These are phyloP conservation scores for Podospora conica DNA, from an alignment of 495 filamentous ascomycete genomes.

Conservation along the genomic window DNA sequence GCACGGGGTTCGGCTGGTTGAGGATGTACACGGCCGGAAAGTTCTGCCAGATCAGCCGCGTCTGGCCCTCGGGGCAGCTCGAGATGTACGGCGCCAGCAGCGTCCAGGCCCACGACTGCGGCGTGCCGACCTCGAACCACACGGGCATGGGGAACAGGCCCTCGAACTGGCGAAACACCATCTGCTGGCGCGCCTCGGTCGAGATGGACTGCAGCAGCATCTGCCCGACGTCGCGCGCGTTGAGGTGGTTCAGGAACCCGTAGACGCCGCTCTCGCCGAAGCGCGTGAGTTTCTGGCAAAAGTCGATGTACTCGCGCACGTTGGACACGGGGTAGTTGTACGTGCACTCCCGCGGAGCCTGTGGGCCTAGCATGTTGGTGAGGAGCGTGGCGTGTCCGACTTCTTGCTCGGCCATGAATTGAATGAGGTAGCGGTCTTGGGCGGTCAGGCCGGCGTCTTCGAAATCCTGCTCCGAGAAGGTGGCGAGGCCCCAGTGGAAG, in stretches of 20 bases:
- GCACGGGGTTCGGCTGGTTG: conserved; percentile 71
- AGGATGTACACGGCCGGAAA: conserved; percentile 69
- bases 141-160: conserved; percentile 81
- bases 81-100: conserved; percentile 79
- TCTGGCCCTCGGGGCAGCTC: conserved; percentile 67
- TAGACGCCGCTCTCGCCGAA: conserved; percentile 79
- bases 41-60: conserved; percentile 80
- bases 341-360: conserved; percentile 67
- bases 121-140: conserved; percentile 76
- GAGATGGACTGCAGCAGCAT: conserved; percentile 71
- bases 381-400: conserved; percentile 72
- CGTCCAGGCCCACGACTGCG: conserved; percentile 85
- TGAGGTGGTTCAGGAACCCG: conserved; percentile 75
- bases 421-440: conserved; percentile 64
- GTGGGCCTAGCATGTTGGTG: conserved; percentile 71
- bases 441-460: conserved; percentile 57
- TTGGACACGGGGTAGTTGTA: conserved; percentile 80
- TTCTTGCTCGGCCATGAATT: conserved; percentile 85
- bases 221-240: conserved; percentile 67
- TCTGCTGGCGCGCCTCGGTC: conserved; percentile 81
- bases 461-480: conserved; percentile 68
- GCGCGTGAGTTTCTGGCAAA: conserved; percentile 79
- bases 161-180: conserved; percentile 81
- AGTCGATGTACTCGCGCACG: conserved; percentile 76
- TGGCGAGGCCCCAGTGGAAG: conserved; percentile 71